Evolutionary conservation across 331 rosid species (phyloP).

Genomic region (Stylosanthes scabra): DNA sequence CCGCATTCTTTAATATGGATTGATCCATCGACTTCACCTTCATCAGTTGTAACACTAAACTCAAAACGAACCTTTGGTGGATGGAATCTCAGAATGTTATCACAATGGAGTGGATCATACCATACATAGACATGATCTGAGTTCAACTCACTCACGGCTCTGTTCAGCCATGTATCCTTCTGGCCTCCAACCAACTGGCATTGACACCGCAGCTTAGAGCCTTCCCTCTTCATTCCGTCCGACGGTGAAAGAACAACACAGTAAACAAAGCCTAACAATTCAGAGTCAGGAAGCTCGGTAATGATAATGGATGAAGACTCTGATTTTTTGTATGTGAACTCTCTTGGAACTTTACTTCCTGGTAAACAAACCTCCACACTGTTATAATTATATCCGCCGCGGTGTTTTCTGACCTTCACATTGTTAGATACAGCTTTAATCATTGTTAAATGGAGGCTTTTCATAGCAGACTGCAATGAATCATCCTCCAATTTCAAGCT

Average conservation of each 20-base stretch:
- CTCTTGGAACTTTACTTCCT: conserved; percentile 1
- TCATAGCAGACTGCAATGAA: not conserved
- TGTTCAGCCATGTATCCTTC: not conserved
- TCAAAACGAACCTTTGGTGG: conserved; percentile 12
- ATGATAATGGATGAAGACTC: not conserved
- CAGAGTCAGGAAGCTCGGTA: not conserved
- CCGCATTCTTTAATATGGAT: conserved; percentile 28
- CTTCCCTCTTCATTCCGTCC: not conserved
- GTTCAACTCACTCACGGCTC: not conserved
- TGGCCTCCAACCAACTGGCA: not conserved
- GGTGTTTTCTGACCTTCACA: not conserved
- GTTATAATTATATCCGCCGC: not conserved
- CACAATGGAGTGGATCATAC: not conserved
- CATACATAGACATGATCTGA: not conserved
- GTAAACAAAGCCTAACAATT: not conserved
- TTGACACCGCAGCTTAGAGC: not conserved
- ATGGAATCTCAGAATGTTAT: not conserved
- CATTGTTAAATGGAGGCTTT: not conserved
- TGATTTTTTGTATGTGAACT: not conserved
- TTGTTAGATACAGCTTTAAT: not conserved
- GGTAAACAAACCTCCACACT: not conserved
- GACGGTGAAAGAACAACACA: not conserved
- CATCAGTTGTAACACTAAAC: not conserved
- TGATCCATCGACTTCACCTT: conserved; percentile 7
- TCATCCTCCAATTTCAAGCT: not conserved